Conservation (phyloP, 2,329 filamentous ascomycete genomes). For the Ambrosiella cleistominuta region DNA sequence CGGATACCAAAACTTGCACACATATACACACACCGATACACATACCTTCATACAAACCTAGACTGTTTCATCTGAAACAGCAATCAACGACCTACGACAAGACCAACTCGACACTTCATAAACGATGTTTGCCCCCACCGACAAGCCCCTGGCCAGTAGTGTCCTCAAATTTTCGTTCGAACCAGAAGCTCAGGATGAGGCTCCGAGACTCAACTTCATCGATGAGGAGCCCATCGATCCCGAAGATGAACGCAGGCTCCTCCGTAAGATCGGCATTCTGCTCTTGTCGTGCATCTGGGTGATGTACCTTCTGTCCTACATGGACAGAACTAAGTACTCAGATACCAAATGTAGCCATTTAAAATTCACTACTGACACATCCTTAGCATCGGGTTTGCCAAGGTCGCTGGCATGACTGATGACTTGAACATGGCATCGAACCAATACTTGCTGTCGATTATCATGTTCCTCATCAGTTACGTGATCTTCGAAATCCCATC, state of each 20-base stretch:
- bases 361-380: background rate
- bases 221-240: background rate
- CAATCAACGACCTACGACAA: too few relatives aligned
- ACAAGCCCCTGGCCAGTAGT: too few relatives aligned
- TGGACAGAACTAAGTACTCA: background rate
- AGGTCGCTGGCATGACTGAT: background rate
- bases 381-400: background rate
- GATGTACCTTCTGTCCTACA: background rate
- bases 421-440: slow-evolving; percentile 11
- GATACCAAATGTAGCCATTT: too few relatives aligned
- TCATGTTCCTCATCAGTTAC: background rate
- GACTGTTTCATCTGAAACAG: too few relatives aligned
- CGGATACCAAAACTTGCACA: too few relatives aligned
- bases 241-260: background rate
- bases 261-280: background rate
- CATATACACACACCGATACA: too few relatives aligned
- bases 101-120: too few relatives aligned
- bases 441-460: background rate
- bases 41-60: too few relatives aligned
- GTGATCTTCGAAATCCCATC: background rate
- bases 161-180: background rate
- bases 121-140: too few relatives aligned
- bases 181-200: background rate
- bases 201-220: background rate
- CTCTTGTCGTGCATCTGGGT: background rate